A percentile compares a stretch with the other conserved stretches of the same genome.
phyloP scores from a whole-genome alignment of 148 eudicot genomes.

The Silene latifolia region DNA sequence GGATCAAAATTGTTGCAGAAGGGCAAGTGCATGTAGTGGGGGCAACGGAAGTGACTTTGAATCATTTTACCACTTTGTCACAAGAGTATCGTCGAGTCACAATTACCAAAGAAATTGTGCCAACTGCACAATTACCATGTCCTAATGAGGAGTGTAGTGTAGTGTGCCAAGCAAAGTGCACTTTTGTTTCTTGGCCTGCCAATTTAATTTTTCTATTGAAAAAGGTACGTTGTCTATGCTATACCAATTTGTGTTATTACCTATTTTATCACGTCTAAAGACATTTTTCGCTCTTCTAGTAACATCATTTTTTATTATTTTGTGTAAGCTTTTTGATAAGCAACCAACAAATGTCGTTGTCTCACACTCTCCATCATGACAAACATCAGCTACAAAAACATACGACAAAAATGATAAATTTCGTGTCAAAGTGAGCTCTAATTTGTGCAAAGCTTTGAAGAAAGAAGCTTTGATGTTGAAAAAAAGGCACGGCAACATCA shows the following conservation, averaged over 20 bases:
- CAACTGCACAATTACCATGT: background rate
- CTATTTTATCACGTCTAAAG: background rate
- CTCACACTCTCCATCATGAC: background rate
- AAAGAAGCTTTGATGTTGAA: background rate
- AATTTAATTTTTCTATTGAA: background rate
- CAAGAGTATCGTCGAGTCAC: background rate
- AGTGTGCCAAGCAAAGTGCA: background rate
- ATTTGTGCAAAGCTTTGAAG: background rate
- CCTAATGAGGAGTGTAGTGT: conserved; percentile 4
- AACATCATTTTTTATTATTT: no score
- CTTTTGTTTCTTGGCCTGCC: background rate
- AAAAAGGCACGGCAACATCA: no score
- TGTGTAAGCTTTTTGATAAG: background rate
- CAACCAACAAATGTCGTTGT: background rate
- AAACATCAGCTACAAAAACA: background rate
- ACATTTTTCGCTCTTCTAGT: background rate
- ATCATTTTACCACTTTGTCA: no score
- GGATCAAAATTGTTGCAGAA: no score
- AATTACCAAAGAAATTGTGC: background rate
- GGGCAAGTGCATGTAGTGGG: no score
- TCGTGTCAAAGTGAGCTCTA: background rate
- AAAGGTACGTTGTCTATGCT: background rate
- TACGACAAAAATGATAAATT: background rate
- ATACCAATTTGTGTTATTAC: background rate
- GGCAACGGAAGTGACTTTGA: no score